A percentile compares a stretch with the other conserved stretches of the same genome.
Conservation (phyloP, 768 basidiomycete genomes). For the Dioszegia hungarica region DNA sequence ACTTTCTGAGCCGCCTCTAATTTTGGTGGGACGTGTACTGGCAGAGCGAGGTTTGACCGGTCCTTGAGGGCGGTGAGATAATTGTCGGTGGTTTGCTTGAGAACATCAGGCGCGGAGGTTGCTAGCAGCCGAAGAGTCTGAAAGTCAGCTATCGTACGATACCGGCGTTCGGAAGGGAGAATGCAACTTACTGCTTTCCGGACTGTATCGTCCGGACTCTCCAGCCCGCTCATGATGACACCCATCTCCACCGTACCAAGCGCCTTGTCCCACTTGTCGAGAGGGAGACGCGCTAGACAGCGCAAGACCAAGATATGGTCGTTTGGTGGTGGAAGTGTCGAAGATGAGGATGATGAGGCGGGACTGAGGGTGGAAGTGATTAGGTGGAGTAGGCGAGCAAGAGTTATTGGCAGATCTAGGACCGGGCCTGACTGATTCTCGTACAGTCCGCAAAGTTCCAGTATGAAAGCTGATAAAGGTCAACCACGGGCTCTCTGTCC, state of each 20-base stretch:
- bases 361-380: background rate
- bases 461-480: background rate
- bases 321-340: conserved; percentile 1
- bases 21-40: background rate
- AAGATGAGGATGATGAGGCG: background rate
- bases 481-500: background rate
- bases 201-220: conserved; percentile 28
- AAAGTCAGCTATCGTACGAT: background rate
- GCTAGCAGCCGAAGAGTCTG: conserved; percentile 9
- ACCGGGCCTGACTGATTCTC: background rate
- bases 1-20: background rate
- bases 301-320: conserved; percentile 21
- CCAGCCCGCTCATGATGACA: conserved; percentile 32
- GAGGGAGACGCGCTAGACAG: conserved; percentile 24
- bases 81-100: background rate
- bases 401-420: background rate
- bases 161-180: background rate
- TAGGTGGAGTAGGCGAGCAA: background rate
- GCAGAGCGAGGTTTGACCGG: conserved; percentile 3
- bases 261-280: conserved; percentile 16
- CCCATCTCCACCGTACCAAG: conserved; percentile 34
- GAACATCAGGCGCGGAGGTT: background rate
- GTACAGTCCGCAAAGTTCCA: background rate
- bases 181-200: conserved; percentile 24
- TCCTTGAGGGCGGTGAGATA: background rate